Percentiles rank a stretch among this genome's conserved stretches.
phyloP scores from a whole-genome alignment of 2,329 filamentous ascomycete genomes.

The Seiridium unicorne region DNA sequence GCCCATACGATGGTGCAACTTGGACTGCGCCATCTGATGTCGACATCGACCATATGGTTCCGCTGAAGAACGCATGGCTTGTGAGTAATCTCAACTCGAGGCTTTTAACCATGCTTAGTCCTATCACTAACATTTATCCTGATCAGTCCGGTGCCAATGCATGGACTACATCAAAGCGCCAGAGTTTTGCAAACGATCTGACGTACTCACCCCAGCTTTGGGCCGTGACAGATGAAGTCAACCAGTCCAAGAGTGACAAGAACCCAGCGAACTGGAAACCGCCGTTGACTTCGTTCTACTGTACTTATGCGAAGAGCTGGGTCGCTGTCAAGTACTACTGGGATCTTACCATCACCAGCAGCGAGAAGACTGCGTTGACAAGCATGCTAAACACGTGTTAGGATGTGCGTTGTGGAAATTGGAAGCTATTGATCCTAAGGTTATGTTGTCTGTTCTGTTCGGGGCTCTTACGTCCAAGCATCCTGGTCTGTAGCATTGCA shows the following conservation, averaged over 20 bases:
- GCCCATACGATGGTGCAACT: not conserved
- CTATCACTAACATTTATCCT: not conserved
- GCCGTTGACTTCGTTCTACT: not conserved
- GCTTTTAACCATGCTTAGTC: not conserved
- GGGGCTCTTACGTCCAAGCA: too few relatives aligned
- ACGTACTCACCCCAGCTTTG: not conserved
- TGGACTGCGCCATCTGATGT: not conserved
- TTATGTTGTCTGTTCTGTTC: too few relatives aligned
- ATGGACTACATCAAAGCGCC: not conserved
- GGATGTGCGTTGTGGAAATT: not conserved
- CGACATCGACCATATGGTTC: not conserved
- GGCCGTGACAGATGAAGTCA: not conserved
- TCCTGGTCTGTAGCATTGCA: too few relatives aligned
- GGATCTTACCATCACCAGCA: not conserved
- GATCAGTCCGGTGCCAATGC: not conserved
- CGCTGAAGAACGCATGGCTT: not conserved
- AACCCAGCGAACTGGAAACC: not conserved
- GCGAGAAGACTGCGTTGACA: not conserved
- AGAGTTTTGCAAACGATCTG: not conserved
- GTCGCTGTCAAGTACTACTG: not conserved
- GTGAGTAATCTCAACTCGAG: not conserved
- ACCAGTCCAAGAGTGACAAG: not conserved
- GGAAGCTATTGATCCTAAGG: too few relatives aligned
- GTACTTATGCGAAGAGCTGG: not conserved
- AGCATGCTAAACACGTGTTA: not conserved